Base-by-base conservation (phyloP, 805 yeast species). In the Teunomyces pallodes region DNA sequence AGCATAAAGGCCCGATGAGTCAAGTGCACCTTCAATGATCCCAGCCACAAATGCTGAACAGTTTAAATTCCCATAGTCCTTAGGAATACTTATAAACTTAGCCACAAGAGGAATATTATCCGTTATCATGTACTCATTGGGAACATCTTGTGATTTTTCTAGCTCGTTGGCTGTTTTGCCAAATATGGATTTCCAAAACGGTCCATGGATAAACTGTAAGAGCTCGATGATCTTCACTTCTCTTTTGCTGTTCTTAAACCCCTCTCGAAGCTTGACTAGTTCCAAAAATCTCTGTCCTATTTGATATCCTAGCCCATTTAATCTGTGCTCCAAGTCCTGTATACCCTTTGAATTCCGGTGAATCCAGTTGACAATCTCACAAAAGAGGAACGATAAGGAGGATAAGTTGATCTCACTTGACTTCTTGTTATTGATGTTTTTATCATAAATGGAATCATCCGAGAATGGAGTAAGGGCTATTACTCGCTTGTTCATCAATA, bases 31-130 rank as follows among this genome's bases (percentile, higher is more conserved):
- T 62, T 90, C 96, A 36, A 89, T 76, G 12, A 90, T 77, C 0
- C 96, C 96, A 0, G 96, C 96, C 1, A 84, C 80, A 60, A 86
- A 87, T 0, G 96, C 91, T 12, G 86, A 83, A 59, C 94, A 87
- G 60, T 86, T 87, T 58, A 89, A 74, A 52, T 83, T 83, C 9
- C 87, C 83, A 60, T 85, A 82, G 54, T 90, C 96, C 55, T 80
- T 81, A 2, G 96, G 96, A 4, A 87, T 84, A 28, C 87, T 81
- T 9, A 90, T 81, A 60, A 76, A 90, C 56, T 79, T 80, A n/a
- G 87, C 76, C 35, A 89, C 73, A 41, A 87, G 56, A 5, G 96
- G 96, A 10, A 74, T 63, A 56, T 84, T 81, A 62, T 90, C 96
- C 13, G 82, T 82, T 50, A 90, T 86, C 96, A 90, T 88, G 56